Evolutionary conservation across 2,329 filamentous ascomycete genomes (phyloP).

Genomic region (Trichoderma hamatum): DNA sequence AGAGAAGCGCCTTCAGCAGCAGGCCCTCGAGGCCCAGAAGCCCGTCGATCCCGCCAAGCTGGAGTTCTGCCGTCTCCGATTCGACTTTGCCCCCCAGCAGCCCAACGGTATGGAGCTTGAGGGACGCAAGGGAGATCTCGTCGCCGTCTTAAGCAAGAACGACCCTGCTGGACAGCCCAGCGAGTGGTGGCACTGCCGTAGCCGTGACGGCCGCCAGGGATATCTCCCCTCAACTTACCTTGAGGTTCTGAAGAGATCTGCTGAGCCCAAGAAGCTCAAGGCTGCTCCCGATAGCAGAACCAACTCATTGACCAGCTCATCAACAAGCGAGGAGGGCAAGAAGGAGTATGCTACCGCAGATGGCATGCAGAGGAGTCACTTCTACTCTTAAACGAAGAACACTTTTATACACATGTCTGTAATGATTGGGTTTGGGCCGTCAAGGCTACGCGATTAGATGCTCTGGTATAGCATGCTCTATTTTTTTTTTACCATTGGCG

Average conservation of each 20-base stretch:
- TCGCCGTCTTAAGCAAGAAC: conserved; percentile 88
- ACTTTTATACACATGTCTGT: neutral
- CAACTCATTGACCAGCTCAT: conserved; percentile 55
- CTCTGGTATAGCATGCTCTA: conserved; percentile 18
- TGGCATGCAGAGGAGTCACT: conserved; percentile 62
- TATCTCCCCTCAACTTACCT: conserved; percentile 92
- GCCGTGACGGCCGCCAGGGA: conserved; percentile 84
- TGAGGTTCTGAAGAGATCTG: conserved; percentile 67
- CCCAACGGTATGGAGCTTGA: conserved; percentile 77
- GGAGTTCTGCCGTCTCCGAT: conserved; percentile 93
- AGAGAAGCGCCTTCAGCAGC: conserved; percentile 58
- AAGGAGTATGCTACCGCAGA: conserved; percentile 57
- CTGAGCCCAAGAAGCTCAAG: conserved; percentile 57
- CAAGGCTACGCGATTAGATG: conserved; percentile 12
- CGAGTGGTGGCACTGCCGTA: conserved; percentile 96
- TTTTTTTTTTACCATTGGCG: neutral
- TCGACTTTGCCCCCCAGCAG: conserved; percentile 84
- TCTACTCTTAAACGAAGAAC: conserved; percentile 52
- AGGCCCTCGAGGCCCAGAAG: conserved; percentile 54
- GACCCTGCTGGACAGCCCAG: conserved; percentile 90
- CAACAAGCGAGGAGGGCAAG: conserved; percentile 47
- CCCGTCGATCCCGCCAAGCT: conserved; percentile 85
- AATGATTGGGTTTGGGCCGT: neutral
- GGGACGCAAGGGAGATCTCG: conserved; percentile 92
- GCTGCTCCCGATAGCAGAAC: conserved; percentile 52